Percentiles rank a stretch among this genome's conserved stretches.
phyloP scores from a whole-genome alignment of 2,329 filamentous ascomycete genomes.

The Penicillium sp. region DNA sequence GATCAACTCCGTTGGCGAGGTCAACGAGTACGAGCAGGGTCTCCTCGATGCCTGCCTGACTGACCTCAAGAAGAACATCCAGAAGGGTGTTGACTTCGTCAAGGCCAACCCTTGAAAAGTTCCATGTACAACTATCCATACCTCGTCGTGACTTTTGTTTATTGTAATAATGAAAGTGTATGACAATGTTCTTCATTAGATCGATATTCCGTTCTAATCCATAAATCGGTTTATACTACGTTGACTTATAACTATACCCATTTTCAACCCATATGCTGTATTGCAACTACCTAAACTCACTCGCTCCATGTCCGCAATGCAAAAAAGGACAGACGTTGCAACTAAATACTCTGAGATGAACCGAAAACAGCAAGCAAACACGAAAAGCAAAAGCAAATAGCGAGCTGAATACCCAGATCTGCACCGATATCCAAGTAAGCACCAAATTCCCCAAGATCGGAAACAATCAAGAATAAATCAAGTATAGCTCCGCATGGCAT shows the following conservation, averaged over 20 bases:
- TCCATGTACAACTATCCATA: constrained; percentile 16
- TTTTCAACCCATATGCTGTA: neutral
- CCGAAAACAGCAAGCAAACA: neutral
- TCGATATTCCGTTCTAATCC: neutral
- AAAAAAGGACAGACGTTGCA: neutral
- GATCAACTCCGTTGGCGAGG: constrained; percentile 80
- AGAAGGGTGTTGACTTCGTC: constrained; percentile 70
- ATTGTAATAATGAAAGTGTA: constrained; percentile 9
- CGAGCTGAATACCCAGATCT: neutral
- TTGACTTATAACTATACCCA: neutral
- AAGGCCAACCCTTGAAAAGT: constrained; percentile 53
- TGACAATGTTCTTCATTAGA: constrained; percentile 7
- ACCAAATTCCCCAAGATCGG: neutral
- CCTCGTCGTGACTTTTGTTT: constrained; percentile 7
- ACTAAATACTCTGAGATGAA: neutral
- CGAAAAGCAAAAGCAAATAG: neutral
- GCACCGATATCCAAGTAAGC: neutral
- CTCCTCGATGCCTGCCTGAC: constrained; percentile 79
- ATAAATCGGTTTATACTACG: neutral
- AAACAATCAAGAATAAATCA: constrained; percentile 18
- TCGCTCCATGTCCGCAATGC: neutral
- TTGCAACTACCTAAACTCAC: neutral
- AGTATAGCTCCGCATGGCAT: constrained; percentile 77
- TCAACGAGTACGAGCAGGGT: constrained; percentile 83
- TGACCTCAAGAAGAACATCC: constrained; percentile 73